Evolutionary conservation across 805 yeast species (phyloP).

Genomic region (Kuraishia hungarica): DNA sequence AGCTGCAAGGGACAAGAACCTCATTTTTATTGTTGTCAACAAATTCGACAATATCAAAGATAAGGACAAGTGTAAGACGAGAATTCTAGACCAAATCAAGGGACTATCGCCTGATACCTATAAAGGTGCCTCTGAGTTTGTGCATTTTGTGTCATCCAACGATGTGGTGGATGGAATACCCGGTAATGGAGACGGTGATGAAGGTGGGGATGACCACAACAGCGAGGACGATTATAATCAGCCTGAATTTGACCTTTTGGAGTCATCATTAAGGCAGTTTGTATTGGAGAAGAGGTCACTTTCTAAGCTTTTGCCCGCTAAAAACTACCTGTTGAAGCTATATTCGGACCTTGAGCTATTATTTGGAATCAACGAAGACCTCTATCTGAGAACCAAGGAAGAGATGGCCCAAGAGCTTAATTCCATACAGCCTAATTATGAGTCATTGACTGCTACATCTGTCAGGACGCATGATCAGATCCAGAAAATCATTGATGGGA

Average conservation of each 20-base stretch:
- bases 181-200: slow-evolving; percentile 27
- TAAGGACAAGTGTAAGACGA: slow-evolving; percentile 66
- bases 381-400: slow-evolving; percentile 40
- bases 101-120: slow-evolving; percentile 84
- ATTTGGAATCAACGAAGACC: slow-evolving; percentile 52
- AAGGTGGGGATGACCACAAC: slow-evolving; percentile 24
- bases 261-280: slow-evolving; percentile 77
- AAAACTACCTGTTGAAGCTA: slow-evolving; percentile 69
- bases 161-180: slow-evolving; percentile 31
- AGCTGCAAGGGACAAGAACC: slow-evolving; percentile 85
- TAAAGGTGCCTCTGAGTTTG: slow-evolving; percentile 82
- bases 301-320: slow-evolving; percentile 88
- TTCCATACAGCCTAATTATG: slow-evolving; percentile 56
- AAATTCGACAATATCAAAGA: slow-evolving; percentile 81
- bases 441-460: slow-evolving; percentile 42
- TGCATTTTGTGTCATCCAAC: slow-evolving; percentile 79
- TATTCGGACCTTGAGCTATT: slow-evolving; percentile 56
- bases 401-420: slow-evolving; percentile 40
- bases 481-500: slow-evolving; percentile 52
- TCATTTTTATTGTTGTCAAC: slow-evolving; percentile 91
- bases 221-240: slow-evolving; percentile 25
- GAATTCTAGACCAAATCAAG: slow-evolving; percentile 80
- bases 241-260: slow-evolving; percentile 77
- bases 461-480: slow-evolving; percentile 47
- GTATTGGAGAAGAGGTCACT: slow-evolving; percentile 82